phyloP scores from a whole-genome alignment of 176 grass and related monocot genomes.

The Paspalum notatum region DNA sequence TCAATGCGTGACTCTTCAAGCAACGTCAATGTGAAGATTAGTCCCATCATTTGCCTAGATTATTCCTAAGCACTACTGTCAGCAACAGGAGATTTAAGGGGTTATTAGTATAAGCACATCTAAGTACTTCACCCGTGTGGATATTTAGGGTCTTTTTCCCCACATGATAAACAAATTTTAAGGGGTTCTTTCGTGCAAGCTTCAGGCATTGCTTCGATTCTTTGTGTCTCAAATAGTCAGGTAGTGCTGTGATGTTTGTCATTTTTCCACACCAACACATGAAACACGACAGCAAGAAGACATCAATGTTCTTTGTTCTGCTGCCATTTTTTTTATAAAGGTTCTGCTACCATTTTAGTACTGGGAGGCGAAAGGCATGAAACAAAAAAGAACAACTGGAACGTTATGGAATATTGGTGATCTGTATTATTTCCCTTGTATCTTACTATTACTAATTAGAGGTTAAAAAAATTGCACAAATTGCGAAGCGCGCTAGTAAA shows the following conservation, averaged over 20 bases:
- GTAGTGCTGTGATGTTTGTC: not conserved
- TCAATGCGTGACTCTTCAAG: constrained; percentile 26
- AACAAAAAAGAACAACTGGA: not conserved
- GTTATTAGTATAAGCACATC: constrained; percentile 23
- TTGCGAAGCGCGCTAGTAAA: no score
- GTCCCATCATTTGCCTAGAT: constrained; percentile 24
- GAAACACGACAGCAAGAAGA: constrained; percentile 6
- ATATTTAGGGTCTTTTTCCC: not conserved
- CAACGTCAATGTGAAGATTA: constrained; percentile 25
- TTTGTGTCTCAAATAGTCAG: not conserved
- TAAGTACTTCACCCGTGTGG: not conserved
- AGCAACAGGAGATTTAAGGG: constrained; percentile 23
- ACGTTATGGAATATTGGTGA: no score
- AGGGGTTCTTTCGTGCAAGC: constrained; percentile 32
- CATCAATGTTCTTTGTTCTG: not conserved
- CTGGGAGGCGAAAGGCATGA: not conserved
- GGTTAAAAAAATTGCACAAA: no score
- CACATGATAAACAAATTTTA: not conserved
- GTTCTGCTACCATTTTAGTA: constrained; percentile 7
- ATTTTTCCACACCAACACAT: not conserved
- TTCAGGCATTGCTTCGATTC: constrained; percentile 11
- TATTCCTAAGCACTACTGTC: constrained; percentile 16
- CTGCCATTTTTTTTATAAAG: not conserved
- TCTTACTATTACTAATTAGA: no score
- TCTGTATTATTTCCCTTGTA: no score